Percentiles rank a stretch among this genome's conserved stretches.
phyloP scores from a whole-genome alignment of 2,329 filamentous ascomycete genomes.

The Endoconidiophora polonica region DNA sequence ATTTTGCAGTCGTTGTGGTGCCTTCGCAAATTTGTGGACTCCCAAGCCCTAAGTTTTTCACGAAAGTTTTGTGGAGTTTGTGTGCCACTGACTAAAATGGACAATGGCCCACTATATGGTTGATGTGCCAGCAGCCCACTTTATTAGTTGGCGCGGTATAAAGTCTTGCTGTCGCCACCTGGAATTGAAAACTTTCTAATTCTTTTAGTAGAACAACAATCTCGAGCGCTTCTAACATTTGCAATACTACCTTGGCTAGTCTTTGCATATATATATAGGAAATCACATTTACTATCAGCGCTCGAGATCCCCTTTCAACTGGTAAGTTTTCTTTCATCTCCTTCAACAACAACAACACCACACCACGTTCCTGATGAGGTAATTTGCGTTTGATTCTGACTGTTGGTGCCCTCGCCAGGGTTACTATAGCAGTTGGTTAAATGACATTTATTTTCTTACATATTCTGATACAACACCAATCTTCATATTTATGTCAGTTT shows the following conservation, averaged over 20 bases:
- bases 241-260: no score
- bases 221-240: no score
- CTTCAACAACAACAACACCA: conserved; percentile 6
- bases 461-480: conserved; percentile 57
- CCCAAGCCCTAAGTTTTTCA: conserved; percentile 12
- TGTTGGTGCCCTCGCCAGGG: conserved; percentile 83
- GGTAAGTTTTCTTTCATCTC: conserved; percentile 15
- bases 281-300: no score
- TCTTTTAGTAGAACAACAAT: no score
- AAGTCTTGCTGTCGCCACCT: no score
- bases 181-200: no score
- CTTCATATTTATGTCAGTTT: not conserved
- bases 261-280: no score
- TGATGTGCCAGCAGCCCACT: no score
- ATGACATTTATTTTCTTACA: conserved; percentile 97
- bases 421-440: conserved; percentile 56
- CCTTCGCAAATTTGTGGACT: conserved; percentile 9
- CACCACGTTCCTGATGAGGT: conserved; percentile 54
- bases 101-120: no score
- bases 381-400: conserved; percentile 97
- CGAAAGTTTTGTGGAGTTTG: conserved; percentile 9
- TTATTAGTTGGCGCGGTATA: no score
- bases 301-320: not conserved
- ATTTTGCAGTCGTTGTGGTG: conserved; percentile 13
- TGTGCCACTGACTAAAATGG: not conserved